phyloP scores from a whole-genome alignment of 2,329 filamentous ascomycete genomes.

The Arthrobotrys iridis region DNA sequence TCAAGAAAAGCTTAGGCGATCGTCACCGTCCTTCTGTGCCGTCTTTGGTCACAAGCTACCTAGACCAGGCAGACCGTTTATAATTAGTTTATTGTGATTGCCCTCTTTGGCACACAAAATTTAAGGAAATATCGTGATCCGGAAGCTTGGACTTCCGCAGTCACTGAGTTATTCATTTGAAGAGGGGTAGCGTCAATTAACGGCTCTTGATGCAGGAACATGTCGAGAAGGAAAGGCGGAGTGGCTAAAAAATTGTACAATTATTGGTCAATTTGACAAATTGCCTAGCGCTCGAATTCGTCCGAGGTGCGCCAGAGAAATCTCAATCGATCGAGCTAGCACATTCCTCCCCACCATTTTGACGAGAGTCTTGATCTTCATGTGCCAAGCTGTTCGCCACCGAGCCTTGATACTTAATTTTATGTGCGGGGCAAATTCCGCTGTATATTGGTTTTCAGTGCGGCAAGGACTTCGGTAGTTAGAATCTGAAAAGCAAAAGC shows the following conservation, averaged over 20 bases:
- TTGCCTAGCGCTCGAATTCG: background rate
- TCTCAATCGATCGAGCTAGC: background rate
- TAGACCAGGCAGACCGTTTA: background rate
- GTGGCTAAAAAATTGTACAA: background rate
- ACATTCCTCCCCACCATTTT: background rate
- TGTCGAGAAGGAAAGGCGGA: background rate
- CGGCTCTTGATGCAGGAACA: constrained; percentile 1
- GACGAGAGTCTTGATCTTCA: background rate
- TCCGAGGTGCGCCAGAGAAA: background rate
- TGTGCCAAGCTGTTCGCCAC: background rate
- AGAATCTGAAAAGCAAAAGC: too few species aligned
- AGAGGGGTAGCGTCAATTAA: too few species aligned
- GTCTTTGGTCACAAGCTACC: constrained; percentile 11
- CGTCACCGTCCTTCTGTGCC: background rate
- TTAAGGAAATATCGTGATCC: background rate
- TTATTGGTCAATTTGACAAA: background rate
- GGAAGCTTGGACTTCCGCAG: background rate
- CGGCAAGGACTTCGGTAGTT: too few species aligned
- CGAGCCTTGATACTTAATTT: background rate
- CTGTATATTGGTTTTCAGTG: too few species aligned
- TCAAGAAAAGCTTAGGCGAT: constrained; percentile 4
- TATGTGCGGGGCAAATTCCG: background rate
- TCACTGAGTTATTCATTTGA: background rate
- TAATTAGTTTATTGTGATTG: too few species aligned
- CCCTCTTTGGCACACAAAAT: background rate